Percentiles rank a stretch among this genome's conserved stretches.
Evolutionary conservation across 208 protist species (phyloP).

Genomic region (Blechomonas ayalai): DNA sequence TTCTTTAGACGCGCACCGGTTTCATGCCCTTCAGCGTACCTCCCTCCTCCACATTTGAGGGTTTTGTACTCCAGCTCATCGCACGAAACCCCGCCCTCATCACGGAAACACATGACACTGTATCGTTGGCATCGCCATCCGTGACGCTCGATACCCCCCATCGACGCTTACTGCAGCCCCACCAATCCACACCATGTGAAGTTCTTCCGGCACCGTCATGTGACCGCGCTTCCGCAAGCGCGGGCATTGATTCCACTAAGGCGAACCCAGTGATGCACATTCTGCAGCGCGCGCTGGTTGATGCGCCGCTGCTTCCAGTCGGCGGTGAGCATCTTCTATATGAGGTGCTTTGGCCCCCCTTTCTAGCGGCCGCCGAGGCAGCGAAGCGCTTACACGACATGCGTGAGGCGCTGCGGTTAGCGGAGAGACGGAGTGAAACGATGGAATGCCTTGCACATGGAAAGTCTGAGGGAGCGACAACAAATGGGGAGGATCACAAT

Average conservation of each 20-base stretch:
- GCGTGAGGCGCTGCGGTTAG: not conserved
- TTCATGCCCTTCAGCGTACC: too few species aligned
- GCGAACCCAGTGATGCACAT: conserved; percentile 9
- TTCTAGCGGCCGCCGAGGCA: conserved; percentile 24
- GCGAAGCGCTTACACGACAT: conserved; percentile 12
- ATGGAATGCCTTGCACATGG: too few species aligned
- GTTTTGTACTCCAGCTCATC: conserved; percentile 26
- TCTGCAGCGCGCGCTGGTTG: conserved; percentile 42
- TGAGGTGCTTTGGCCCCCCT: conserved; percentile 33
- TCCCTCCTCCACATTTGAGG: conserved; percentile 16
- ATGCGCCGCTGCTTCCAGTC: conserved; percentile 44
- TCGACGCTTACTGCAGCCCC: conserved; percentile 6
- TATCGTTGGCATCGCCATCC: conserved; percentile 2
- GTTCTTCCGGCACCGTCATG: too few species aligned
- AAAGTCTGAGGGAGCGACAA: too few species aligned
- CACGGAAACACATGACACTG: conserved; percentile 16
- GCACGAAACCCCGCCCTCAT: conserved; percentile 32
- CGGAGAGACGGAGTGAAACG: too few species aligned
- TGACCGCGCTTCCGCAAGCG: too few species aligned
- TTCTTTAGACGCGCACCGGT: too few species aligned
- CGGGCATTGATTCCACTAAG: too few species aligned
- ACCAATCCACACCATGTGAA: too few species aligned
- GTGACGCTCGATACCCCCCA: conserved; percentile 12
- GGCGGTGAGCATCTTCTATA: conserved; percentile 52
- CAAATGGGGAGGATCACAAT: too few species aligned